Percentiles rank a stretch among this genome's conserved stretches.
Evolutionary conservation across 768 basidiomycete genomes (phyloP).

Genomic region (Nidularia pulvinata): DNA sequence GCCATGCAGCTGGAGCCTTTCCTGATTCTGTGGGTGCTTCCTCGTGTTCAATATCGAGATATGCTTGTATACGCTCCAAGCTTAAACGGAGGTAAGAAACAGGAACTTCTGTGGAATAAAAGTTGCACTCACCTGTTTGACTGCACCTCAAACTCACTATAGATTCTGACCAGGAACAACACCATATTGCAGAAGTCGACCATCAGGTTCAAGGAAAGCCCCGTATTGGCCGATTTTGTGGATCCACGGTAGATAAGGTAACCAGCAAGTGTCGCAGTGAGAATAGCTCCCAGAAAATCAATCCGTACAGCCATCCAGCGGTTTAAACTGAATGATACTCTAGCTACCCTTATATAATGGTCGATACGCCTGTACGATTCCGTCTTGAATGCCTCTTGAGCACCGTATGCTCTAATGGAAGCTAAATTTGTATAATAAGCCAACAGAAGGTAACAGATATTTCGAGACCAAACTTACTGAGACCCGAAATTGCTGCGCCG

Average conservation of each 20-base stretch:
- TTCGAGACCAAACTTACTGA: slow-evolving; percentile 34
- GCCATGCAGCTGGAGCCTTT: slow-evolving; percentile 62
- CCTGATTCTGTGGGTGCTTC: slow-evolving; percentile 19
- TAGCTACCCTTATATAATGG: slow-evolving; percentile 41
- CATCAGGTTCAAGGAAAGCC: slow-evolving; percentile 61
- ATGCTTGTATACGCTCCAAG: slow-evolving; percentile 11
- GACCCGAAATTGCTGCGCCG: slow-evolving; percentile 47
- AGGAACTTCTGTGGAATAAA: neutral
- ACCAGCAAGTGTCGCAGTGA: slow-evolving; percentile 51
- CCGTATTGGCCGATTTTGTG: slow-evolving; percentile 35
- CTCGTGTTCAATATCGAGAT: slow-evolving; percentile 12
- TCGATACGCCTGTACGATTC: slow-evolving; percentile 55
- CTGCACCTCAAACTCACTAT: slow-evolving; percentile 47
- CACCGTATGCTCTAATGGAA: slow-evolving; percentile 68
- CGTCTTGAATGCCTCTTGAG: slow-evolving; percentile 46
- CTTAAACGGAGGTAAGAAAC: slow-evolving; percentile 3
- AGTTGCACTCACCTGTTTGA: slow-evolving; percentile 30
- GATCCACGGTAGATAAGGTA: slow-evolving; percentile 49
- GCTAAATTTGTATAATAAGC: slow-evolving; percentile 18
- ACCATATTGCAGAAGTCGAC: slow-evolving; percentile 60
- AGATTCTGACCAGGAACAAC: slow-evolving; percentile 42
- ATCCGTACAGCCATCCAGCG: slow-evolving; percentile 51
- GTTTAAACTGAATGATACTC: slow-evolving; percentile 54
- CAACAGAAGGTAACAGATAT: neutral
- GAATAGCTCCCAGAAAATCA: slow-evolving; percentile 52